Evolutionary conservation across 352 stramenopile genomes (phyloP).

Genomic region (Phytophthora pini): DNA sequence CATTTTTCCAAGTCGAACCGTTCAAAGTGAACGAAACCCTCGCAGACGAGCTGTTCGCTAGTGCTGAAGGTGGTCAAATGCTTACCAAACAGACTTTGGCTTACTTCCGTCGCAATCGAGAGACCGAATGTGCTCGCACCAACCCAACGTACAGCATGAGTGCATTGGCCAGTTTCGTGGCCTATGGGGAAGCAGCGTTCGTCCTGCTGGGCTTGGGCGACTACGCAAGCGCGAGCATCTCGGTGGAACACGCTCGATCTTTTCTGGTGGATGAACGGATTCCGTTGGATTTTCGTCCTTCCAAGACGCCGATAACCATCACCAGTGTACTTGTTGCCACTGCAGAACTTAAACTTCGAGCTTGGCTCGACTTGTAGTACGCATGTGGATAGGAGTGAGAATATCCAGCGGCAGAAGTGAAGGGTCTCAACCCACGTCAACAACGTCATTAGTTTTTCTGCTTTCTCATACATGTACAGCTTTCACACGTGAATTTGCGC

Average conservation of each 20-base stretch:
- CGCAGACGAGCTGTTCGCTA: constrained; percentile 43
- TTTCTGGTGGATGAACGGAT: constrained; percentile 64
- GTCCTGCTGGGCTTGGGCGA: constrained; percentile 60
- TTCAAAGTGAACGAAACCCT: constrained; percentile 58
- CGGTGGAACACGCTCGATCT: constrained; percentile 48
- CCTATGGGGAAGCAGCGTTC: constrained; percentile 58
- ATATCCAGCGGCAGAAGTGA: constrained; percentile 5
- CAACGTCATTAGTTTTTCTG: constrained; percentile 13
- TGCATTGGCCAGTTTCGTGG: constrained; percentile 42
- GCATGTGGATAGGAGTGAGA: neutral
- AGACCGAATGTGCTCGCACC: constrained; percentile 38
- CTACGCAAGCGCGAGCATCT: constrained; percentile 42
- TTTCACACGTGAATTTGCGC: constrained; percentile 21
- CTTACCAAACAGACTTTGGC: constrained; percentile 52
- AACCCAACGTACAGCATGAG: constrained; percentile 56
- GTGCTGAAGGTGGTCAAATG: constrained; percentile 32
- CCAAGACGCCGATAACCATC: constrained; percentile 47
- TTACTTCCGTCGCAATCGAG: constrained; percentile 51
- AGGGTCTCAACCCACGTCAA: constrained; percentile 11
- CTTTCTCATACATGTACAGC: no score
- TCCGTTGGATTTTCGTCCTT: constrained; percentile 43
- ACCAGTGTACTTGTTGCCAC: constrained; percentile 43
- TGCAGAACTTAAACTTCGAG: constrained; percentile 48
- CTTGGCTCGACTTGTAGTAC: constrained; percentile 16
- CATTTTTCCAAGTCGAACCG: constrained; percentile 51